A percentile compares a stretch with the other conserved stretches of the same genome.
phyloP scores from a whole-genome alignment of 208 protist species.

The Crithidia bombi region DNA sequence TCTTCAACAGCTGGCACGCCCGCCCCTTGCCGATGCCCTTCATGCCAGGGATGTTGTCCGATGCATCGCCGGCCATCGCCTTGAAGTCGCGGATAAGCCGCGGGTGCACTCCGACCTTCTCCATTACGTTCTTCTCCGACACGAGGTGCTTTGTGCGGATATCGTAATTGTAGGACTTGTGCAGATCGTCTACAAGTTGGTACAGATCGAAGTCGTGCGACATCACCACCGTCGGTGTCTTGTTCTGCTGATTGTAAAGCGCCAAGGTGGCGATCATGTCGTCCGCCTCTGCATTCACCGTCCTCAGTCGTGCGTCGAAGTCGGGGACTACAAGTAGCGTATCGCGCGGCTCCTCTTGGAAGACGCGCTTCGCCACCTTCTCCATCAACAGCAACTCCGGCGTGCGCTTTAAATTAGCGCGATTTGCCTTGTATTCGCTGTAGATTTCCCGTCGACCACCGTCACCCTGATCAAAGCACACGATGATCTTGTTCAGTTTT shows the following conservation, averaged over 20 bases:
- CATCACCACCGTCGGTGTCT: conserved; percentile 81
- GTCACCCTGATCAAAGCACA: conserved; percentile 92
- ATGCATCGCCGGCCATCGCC: conserved; percentile 79
- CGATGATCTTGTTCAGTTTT: conserved; percentile 87
- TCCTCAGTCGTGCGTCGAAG: conserved; percentile 66
- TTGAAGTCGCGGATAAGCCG: conserved; percentile 90
- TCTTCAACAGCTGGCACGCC: conserved; percentile 82
- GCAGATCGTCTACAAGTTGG: conserved; percentile 83
- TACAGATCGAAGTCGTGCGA: conserved; percentile 92
- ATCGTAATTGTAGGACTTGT: conserved; percentile 83
- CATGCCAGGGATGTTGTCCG: conserved; percentile 89
- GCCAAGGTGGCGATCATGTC: conserved; percentile 90
- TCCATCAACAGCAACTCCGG: conserved; percentile 75
- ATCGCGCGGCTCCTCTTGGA: conserved; percentile 71
- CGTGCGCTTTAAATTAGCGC: conserved; percentile 37
- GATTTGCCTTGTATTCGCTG: conserved; percentile 82
- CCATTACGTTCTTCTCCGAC: conserved; percentile 80
- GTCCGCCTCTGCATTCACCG: conserved; percentile 86
- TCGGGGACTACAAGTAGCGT: conserved; percentile 80
- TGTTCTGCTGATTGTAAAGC: conserved; percentile 73
- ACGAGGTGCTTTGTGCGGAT: conserved; percentile 89
- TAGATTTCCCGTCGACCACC: conserved; percentile 81
- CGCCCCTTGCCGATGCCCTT: conserved; percentile 87
- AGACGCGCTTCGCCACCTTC: conserved; percentile 82
- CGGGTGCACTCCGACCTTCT: conserved; percentile 82